Base-by-base conservation (phyloP, 2,329 filamentous ascomycete genomes). In the Pyrenophora graminea region DNA sequence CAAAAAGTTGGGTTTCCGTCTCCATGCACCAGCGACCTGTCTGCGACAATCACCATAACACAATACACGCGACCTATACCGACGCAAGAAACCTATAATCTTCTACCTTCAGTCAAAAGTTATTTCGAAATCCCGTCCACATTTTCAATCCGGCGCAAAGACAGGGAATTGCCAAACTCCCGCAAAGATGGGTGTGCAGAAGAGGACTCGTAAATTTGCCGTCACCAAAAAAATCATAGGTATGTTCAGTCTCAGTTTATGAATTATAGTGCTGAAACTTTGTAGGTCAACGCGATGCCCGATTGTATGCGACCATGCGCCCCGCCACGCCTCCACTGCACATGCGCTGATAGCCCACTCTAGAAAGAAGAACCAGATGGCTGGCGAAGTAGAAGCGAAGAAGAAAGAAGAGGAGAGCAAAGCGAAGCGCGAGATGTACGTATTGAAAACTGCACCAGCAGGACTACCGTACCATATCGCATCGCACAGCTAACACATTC, bases 151-250 rank as follows among this genome's bases (percentile, higher is more conserved):
- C 51, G 45, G 27, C 10, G 10, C 27, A 30, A 30, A 30, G 27
- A 30, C 27, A 3, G 23, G 23, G 6, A 12, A 30, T 30, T 13
- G 2, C 27, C 27, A 30, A 30, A 12, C 27, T 30, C 13, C 10
- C 54, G 48, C 61, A 63, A 73, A 55, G 31, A 97, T 97, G 93
- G 92, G 91, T 76, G 85, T 91, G 63, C 85, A 87, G 58, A 96
- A 96, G 80, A 90, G 87, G 74, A 96, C 90, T 45, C 86, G 92
- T 79, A 97, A 97, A 79, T 97, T 96, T 74, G 93, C 86, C 52
- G 61, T 67, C 76, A 85, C 91, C 69, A 95, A 96, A 79, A 82
- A 90, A 63, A 79, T 96, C 45, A 91, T 97, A 63, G 87, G 89
- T 70, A 52, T 30, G 61, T 21, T 12, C 30, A 12, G 4, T 17